Evolutionary conservation across 345 rosid species (phyloP).

Genomic region (Luvunga scandens): DNA sequence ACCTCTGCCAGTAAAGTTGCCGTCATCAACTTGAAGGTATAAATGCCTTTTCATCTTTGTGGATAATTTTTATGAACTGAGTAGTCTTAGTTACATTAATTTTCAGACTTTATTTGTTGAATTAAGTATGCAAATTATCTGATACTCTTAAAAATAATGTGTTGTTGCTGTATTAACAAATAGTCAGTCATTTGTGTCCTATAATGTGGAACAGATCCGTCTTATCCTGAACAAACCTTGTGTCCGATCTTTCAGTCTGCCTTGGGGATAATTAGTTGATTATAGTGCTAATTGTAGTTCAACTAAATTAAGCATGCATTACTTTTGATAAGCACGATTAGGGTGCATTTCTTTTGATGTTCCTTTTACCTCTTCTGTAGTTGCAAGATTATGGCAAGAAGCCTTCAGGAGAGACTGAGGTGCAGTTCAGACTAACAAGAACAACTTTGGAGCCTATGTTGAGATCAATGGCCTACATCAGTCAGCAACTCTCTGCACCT

Average conservation of each 20-base stretch:
- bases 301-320: slow-evolving; percentile 1
- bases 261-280: background rate
- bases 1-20: slow-evolving; percentile 47
- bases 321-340: background rate
- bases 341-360: slow-evolving; percentile 7
- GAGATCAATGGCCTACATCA: slow-evolving; percentile 64
- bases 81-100: background rate
- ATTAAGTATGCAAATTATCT: slow-evolving; percentile 3
- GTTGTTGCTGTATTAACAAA: background rate
- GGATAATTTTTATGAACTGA: background rate
- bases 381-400: slow-evolving; percentile 57
- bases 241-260: background rate
- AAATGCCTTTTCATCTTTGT: background rate
- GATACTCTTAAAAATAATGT: background rate
- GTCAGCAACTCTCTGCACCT: slow-evolving; percentile 60
- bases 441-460: slow-evolving; percentile 62
- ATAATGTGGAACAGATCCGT: background rate
- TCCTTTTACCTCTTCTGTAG: slow-evolving; percentile 23
- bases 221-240: background rate
- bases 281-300: background rate
- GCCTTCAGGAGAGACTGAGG: slow-evolving; percentile 53
- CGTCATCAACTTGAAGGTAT: slow-evolving; percentile 60
- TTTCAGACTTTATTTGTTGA: slow-evolving; percentile 2
- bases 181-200: background rate
- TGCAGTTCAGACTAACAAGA: slow-evolving; percentile 60